These are phyloP conservation scores for Malus orientalis DNA, from an alignment of 306 rosid species.

Conservation along the genomic window DNA sequence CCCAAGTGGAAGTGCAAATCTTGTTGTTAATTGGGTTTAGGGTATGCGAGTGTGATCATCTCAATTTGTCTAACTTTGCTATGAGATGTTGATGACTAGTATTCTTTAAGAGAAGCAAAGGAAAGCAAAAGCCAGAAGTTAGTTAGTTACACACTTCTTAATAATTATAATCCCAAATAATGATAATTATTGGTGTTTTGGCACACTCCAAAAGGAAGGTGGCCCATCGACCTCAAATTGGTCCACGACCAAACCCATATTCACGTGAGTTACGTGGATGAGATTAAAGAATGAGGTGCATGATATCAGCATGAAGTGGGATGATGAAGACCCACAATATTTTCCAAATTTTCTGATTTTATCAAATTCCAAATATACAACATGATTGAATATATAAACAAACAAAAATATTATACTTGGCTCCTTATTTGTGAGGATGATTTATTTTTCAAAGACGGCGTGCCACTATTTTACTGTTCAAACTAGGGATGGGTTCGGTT, in stretches of 20 bases:
- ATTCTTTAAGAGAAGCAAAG: not conserved
- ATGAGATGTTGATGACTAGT: not conserved
- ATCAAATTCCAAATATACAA: not conserved
- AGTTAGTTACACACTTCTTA: not conserved
- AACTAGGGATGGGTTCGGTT: no score
- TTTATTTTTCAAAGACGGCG: no score
- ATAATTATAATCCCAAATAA: slow-evolving; percentile 11
- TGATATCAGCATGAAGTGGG: slow-evolving; percentile 94
- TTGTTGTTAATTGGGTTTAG: no score
- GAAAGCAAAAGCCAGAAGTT: not conserved
- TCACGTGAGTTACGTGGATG: slow-evolving; percentile 51
- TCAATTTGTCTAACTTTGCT: no score
- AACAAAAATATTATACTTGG: not conserved
- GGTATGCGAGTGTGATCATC: no score
- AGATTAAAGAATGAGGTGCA: slow-evolving; percentile 22
- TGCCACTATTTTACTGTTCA: no score
- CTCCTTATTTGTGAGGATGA: not conserved
- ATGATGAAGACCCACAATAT: slow-evolving; percentile 43
- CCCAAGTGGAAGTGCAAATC: no score
- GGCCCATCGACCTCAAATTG: slow-evolving; percentile 39
- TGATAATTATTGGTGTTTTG: slow-evolving; percentile 24
- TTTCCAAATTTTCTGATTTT: not conserved
- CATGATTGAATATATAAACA: not conserved
- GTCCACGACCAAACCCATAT: slow-evolving; percentile 48
- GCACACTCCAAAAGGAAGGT: slow-evolving; percentile 34